Conservation (phyloP, 345 rosid species). For the Gossypium sturtianum region DNA sequence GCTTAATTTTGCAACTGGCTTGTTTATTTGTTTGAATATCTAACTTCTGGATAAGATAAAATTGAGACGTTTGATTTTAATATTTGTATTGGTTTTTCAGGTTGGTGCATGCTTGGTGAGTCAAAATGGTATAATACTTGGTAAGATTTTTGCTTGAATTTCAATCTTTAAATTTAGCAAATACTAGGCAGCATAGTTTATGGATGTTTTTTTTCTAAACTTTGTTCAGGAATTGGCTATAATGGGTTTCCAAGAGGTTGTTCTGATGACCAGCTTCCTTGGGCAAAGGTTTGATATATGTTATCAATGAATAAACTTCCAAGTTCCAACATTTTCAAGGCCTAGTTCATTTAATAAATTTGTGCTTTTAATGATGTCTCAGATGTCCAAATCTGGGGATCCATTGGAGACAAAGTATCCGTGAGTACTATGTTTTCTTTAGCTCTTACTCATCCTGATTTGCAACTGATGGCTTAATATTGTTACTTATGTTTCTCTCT, state of each 20-base stretch:
- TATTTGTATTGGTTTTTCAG: conserved; percentile 25
- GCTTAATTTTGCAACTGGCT: conserved; percentile 7
- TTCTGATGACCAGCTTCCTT: conserved; percentile 92
- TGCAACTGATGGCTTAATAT: neutral
- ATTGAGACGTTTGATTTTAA: conserved; percentile 13
- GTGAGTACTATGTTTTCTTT: conserved; percentile 35
- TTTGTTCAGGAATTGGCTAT: conserved; percentile 76
- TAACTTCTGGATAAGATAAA: neutral
- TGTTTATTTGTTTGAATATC: neutral
- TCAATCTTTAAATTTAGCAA: neutral
- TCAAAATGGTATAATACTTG: conserved; percentile 80
- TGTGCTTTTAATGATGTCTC: conserved; percentile 20
- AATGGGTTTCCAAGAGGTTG: conserved; percentile 99
- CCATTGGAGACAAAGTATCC: conserved; percentile 91
- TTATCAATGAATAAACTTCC: neutral
- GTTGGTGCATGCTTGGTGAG: conserved; percentile 97
- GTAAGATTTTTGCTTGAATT: conserved; percentile 34
- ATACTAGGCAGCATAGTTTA: neutral
- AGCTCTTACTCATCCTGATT: neutral
- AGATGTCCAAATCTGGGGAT: conserved; percentile 72
- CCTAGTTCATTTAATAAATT: neutral
- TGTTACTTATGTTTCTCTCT: neutral
- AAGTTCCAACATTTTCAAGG: neutral
- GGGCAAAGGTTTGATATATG: conserved; percentile 76
- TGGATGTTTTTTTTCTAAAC: neutral